Percentiles rank a stretch among this genome's conserved stretches.
Evolutionary conservation across 352 stramenopile genomes (phyloP).

Genomic region (Sclerospora graminicola): DNA sequence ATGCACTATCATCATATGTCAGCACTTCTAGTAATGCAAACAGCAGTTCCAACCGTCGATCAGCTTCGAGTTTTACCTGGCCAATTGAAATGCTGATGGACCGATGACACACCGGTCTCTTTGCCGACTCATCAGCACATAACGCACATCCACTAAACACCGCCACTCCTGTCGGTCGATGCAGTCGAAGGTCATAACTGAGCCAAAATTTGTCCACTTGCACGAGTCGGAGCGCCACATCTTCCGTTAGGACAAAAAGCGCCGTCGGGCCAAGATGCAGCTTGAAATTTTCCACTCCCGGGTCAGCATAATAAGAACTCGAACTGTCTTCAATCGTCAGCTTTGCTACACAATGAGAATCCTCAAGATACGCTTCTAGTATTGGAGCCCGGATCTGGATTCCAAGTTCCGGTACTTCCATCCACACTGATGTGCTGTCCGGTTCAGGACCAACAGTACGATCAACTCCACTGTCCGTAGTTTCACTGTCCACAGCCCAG

Average conservation of each 20-base stretch:
- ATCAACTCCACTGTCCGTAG: constrained; percentile 5
- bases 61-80: constrained; percentile 80
- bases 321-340: constrained; percentile 73
- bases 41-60: constrained; percentile 68
- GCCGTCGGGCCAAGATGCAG: constrained; percentile 67
- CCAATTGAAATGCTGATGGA: constrained; percentile 55
- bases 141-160: constrained; percentile 34
- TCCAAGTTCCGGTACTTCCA: constrained; percentile 50
- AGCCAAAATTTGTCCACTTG: constrained; percentile 77
- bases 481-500: constrained; percentile 26
- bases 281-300: constrained; percentile 51
- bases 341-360: constrained; percentile 82
- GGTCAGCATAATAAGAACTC: constrained; percentile 53
- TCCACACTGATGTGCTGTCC: constrained; percentile 24
- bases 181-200: constrained; percentile 59
- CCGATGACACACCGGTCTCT: constrained; percentile 47
- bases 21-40: constrained; percentile 75
- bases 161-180: constrained; percentile 34
- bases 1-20: constrained; percentile 29
- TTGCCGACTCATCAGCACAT: constrained; percentile 51
- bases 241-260: constrained; percentile 76
- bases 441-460: constrained; percentile 9
- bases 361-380: constrained; percentile 79
- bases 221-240: constrained; percentile 76
- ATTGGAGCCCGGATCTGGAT: constrained; percentile 73